A percentile compares a stretch with the other conserved stretches of the same genome.
phyloP scores from a whole-genome alignment of 305 asterid genomes.

The Nicotiana rustica region DNA sequence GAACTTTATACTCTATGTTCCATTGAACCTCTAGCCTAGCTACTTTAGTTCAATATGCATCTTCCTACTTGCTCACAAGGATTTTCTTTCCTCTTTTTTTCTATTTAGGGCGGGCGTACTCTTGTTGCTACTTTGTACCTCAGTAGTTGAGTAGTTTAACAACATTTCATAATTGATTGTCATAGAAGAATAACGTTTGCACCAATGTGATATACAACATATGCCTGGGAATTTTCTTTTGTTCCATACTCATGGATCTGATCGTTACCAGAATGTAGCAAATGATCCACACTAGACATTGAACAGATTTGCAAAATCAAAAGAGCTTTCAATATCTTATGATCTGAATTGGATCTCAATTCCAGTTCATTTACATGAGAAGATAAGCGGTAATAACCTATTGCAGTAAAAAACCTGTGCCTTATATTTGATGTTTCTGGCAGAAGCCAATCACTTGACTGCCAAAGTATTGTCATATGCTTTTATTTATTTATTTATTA shows the following conservation, averaged over 20 bases:
- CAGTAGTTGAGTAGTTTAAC: not conserved
- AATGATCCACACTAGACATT: not conserved
- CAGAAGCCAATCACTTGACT: not conserved
- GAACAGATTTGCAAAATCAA: constrained; percentile 13
- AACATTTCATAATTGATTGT: not conserved
- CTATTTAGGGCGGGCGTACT: not conserved
- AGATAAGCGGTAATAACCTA: not conserved
- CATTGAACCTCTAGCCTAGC: too few species aligned
- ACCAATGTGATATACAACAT: not conserved
- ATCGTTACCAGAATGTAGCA: not conserved
- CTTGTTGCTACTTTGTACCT: not conserved
- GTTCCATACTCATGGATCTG: not conserved
- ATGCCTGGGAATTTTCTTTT: not conserved
- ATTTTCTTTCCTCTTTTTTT: too few species aligned
- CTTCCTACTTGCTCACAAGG: too few species aligned
- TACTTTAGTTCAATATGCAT: too few species aligned
- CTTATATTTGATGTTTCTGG: not conserved
- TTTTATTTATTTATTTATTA: not conserved
- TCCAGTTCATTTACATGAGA: not conserved
- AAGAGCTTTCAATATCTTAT: not conserved
- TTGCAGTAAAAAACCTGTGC: not conserved
- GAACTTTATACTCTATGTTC: not conserved
- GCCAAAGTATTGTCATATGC: not conserved
- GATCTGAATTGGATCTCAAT: not conserved
- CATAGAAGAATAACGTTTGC: not conserved